Evolutionary conservation across 768 basidiomycete species (phyloP), one percentile per base, ranked within the genome.

Genomic region (Suillus cothurnatus): DNA sequence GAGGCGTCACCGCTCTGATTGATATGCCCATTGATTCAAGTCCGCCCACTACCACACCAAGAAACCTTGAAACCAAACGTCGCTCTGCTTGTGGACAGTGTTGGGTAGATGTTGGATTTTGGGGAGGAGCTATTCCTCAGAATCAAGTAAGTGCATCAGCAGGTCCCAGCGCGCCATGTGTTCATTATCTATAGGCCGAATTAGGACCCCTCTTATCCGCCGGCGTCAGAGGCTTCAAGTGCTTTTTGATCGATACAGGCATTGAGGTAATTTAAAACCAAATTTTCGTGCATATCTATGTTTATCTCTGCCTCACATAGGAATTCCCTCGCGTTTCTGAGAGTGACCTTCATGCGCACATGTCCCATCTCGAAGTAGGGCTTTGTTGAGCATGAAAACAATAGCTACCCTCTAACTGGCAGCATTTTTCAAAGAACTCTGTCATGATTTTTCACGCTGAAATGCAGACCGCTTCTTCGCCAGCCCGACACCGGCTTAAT

Each of bases 11-110:
- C 6, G 93, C 94, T 12, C 81, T 99, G 31, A 89, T 98, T 36
- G 97, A 99, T 78, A 99, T 99, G 97, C 97, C 97, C 3, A 81
- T 99, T 62, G 97, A 99, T 77, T 97, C 95, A 2, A 92, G 98
- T 62, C 97, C 97, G 2, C 95, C 97, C 0, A 98, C 97, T 0
- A 96, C 94, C 1, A 95, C 94, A 0, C 84, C 94, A 8, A 79
- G 78, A 6, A 88, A 97, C 72, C 82, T 99, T 11, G 77, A 86
- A 53, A 70, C 79, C 28, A 99, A 99, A 80, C 84, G 87, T 6
- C 72, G 74, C 9, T 91, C 89, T 1, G 94, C 97, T 4, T 70
- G 76, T 58, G 88, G 86, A 3, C 89, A 95, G 72, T 78, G 82
- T 86, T 50, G 86, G 91, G 9, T 94, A 92, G 78, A 88, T 93